These are phyloP conservation scores for Fusarium globosum DNA, from an alignment of 2,329 filamentous ascomycete genomes.

Conservation along the genomic window DNA sequence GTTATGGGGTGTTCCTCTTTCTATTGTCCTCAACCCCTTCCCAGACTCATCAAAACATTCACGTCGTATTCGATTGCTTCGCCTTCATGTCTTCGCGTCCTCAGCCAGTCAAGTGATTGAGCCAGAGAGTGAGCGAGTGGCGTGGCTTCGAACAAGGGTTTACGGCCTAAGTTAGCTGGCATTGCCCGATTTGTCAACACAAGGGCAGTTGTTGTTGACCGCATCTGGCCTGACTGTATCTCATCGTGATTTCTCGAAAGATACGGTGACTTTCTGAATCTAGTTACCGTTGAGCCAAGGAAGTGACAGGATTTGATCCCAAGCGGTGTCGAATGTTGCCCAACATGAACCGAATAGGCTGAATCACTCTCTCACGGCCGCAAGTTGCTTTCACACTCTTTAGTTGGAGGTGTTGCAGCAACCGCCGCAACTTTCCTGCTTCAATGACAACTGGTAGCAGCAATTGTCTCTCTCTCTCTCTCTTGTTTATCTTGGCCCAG, in stretches of 20 bases:
- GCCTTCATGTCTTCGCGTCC: conserved; percentile 34
- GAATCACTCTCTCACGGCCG: conserved; percentile 16
- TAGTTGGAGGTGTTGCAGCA: conserved; percentile 1
- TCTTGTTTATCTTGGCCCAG: background rate
- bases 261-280: conserved; percentile 27
- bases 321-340: conserved; percentile 33
- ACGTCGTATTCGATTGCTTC: conserved; percentile 13
- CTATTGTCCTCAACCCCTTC: background rate
- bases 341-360: conserved; percentile 12
- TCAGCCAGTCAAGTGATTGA: conserved; percentile 37
- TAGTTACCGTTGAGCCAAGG: conserved; percentile 17
- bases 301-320: background rate
- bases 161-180: conserved; percentile 39
- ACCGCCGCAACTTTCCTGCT: conserved; percentile 7
- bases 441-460: conserved; percentile 20
- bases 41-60: background rate
- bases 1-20: background rate
- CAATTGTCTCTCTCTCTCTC: conserved; percentile 6
- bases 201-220: conserved; percentile 34
- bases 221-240: conserved; percentile 40
- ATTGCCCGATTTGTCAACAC: conserved; percentile 41
- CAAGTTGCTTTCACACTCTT: background rate
- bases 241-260: conserved; percentile 31
- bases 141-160: conserved; percentile 41
- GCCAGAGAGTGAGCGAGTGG: conserved; percentile 35